These are phyloP conservation scores for Jasminum sambac DNA, from an alignment of 257 asterid genomes.

Conservation along the genomic window DNA sequence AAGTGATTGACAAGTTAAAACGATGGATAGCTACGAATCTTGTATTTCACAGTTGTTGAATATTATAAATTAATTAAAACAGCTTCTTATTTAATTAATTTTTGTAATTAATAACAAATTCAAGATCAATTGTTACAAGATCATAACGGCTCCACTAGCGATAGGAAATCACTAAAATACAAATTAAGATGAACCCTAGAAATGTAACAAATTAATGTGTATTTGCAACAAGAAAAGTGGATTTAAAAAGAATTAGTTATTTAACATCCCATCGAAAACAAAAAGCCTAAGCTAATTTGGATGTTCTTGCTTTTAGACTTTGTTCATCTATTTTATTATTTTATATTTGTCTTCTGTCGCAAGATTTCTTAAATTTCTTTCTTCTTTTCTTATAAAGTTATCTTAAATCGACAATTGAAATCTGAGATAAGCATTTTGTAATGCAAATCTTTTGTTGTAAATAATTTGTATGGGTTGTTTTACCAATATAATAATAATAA, in stretches of 20 bases:
- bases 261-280: constrained; percentile 17
- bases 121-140: constrained; percentile 33
- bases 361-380: not conserved
- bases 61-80: constrained; percentile 9
- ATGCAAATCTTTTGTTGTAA: no score
- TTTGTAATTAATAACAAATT: constrained; percentile 17
- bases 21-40: constrained; percentile 43
- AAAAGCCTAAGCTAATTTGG: constrained; percentile 8
- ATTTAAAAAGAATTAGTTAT: constrained; percentile 33
- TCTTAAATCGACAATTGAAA: no score
- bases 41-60: constrained; percentile 27
- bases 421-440: no score
- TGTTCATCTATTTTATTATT: constrained; percentile 12
- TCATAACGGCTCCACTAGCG: constrained; percentile 39
- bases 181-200: constrained; percentile 21
- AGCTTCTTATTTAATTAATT: no score
- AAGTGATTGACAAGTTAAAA: constrained; percentile 50
- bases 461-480: no score
- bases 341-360: not conserved
- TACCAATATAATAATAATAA: no score
- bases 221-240: constrained; percentile 37
- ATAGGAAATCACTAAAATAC: constrained; percentile 25
- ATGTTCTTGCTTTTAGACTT: constrained; percentile 12
- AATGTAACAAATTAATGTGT: constrained; percentile 20
- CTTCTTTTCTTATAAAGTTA: no score